These are phyloP conservation scores for Hyphodiscus sp. DNA, from an alignment of 2,329 filamentous ascomycete genomes.

Conservation along the genomic window DNA sequence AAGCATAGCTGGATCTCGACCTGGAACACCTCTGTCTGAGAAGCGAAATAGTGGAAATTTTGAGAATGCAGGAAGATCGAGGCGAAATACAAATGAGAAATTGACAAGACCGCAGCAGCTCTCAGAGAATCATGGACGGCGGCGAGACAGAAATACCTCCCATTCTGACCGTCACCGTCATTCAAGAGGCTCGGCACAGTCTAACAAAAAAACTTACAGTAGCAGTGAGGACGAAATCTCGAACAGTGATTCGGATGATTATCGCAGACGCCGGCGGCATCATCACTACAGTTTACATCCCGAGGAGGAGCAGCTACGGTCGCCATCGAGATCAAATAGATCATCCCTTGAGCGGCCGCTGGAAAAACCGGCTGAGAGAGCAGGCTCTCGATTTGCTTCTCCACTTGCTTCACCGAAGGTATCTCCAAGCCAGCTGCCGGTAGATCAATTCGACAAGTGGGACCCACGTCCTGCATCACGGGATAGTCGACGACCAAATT, in stretches of 20 bases:
- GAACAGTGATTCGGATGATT: constrained; percentile 24
- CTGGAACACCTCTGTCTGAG: constrained; percentile 17
- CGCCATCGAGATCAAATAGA: constrained; percentile 22
- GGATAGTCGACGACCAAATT: constrained; percentile 9
- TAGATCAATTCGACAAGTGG: constrained; percentile 21
- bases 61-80: constrained; percentile 13
- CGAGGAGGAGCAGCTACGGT: constrained; percentile 19
- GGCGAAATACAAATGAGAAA: constrained; percentile 21
- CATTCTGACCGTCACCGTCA: constrained; percentile 14
- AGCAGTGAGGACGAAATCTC: constrained; percentile 25
- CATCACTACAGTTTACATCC: constrained; percentile 4
- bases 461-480: constrained; percentile 21
- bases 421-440: constrained; percentile 22
- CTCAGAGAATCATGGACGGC: constrained; percentile 13
- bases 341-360: constrained; percentile 8
- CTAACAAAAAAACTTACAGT: constrained; percentile 17
- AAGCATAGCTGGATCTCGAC: constrained; percentile 11
- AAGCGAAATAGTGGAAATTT: constrained; percentile 16
- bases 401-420: constrained; percentile 26
- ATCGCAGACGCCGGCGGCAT: constrained; percentile 5
- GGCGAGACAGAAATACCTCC: constrained; percentile 17
- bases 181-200: constrained; percentile 17
- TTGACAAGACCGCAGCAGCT: constrained; percentile 19
- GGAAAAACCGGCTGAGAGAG: background rate
- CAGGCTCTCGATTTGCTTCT: constrained; percentile 17